Base-by-base conservation (phyloP, 257 asterid genomes). In the Nicotiana knightiana region DNA sequence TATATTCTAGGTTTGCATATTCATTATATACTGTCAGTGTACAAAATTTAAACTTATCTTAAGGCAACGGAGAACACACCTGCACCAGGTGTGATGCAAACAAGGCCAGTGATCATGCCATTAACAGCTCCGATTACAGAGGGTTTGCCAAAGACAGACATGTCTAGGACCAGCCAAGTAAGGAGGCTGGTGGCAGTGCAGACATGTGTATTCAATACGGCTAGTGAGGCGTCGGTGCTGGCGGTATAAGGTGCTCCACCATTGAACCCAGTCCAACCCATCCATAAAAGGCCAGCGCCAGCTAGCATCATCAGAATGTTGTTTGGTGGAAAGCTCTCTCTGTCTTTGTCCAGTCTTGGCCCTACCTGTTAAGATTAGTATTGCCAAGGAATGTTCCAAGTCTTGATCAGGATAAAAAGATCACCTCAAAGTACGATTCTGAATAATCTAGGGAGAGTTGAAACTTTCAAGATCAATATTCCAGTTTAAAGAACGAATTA, bases 211-310 rank as follows among this genome's bases (percentile, higher is more conserved):
- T 91, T 91, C 76, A 91, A 28, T 53, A 90, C 82, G 58, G 95
- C 95, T 82, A 91, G 61, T 26, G 95, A 83, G 0, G 91, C 84
- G 3, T 82, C 58, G 0, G 79, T 62, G 76, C 78, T 86, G 32
- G 93, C 87, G 0, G 92, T 91, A 30, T 90, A 91, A 6, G 92
- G 90, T 2, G 89, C 95, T 15, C 93, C 93, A 24, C 95, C 95
- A 16, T 91, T 91, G 90, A 91, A 91, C 37, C 95, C 95, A 0
- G 87, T 86, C 95, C 93, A 90, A 1, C 95, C 95, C 78, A 91
- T 79, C 95, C 95, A 91, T 51, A 91, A 32, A 86, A 91, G 82
- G 15, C 93, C 95, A 1, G 84, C 93, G 12, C 95, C 95, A 68
- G 86, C 90, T 63, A 90, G 32, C 90, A 88, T 87, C 86, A 91